Base-by-base conservation (phyloP, 805 yeast species). In the Candida ipomoeae region DNA sequence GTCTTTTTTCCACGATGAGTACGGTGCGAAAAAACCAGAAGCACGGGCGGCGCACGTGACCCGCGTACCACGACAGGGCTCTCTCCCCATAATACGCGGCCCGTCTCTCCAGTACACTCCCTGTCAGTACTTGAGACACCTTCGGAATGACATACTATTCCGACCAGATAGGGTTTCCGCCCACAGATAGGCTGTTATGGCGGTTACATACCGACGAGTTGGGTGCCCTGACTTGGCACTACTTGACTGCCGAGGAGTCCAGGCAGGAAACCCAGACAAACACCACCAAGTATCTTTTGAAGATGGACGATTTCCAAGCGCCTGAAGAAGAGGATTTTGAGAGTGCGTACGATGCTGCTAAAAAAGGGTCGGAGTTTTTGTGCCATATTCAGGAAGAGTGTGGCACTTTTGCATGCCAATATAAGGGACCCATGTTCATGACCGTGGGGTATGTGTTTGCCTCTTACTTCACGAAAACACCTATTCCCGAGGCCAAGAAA, bases 341-440 rank as follows among this genome's bases (percentile, higher is more conserved):
- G 6, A 73, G 77, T 0, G 80, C 89, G 0, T 64, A 66, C 33
- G 83, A 84, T 40, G 81, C 95, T 3, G 85, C 91, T 1, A 65
- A 74, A 39, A 84, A 87, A 55, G 94, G 92, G 18, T 92, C 91
- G 2, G 73, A 78, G 1, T 90, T 88, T 61, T 79, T 88, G 48
- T 62, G 78, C 29, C 62, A 74, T 6, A 60, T 92, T n/a, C 98
- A 94, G 64, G 76, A 78, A 23, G 67, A 71, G 1, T 79, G 84
- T n/a, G 99, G 99, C 0, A 81, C 83, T 6, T 88, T 92, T 69
- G 97, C 97, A 1, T 82, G 86, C 60, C 96, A 89, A 63, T 94
- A 94, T 63, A 90, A 90, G 55, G 99, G 99, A 2, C 99, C 99
- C 2, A 91, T 92, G 97, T 94, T 94, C 67, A 83, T 94, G 89